Evolutionary conservation across 306 rosid genomes (phyloP), one percentile per base, ranked within the genome.

Genomic region (Quercus cerris): DNA sequence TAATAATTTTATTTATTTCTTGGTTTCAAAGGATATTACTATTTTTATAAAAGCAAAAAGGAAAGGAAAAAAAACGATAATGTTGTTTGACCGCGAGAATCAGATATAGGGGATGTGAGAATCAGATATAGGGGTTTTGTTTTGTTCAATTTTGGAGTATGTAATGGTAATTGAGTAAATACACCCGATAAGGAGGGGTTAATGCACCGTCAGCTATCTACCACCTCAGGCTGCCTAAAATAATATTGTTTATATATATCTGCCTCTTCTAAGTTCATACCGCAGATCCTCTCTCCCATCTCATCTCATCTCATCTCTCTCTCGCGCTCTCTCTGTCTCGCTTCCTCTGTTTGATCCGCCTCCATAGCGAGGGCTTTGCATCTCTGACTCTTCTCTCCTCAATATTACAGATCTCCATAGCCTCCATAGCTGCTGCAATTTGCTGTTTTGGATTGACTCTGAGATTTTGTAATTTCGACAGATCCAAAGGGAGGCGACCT

Each of bases 151-250:
- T 41, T 12, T 14, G 28, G 38, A 35, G 62, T 55, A 0, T 25
- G 18, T 25, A 41, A 75, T 69, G 87, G 87, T 74, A 81, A 2
- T 67, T 67, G 13, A 19, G 89, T 88, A 88, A 88, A 84, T 84
- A 79, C 35, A 9, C 77, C 30, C 5, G 2, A 72, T 71, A 74
- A 71, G 11, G 75, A 73, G 83, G 85, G 89, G 70, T 28, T 79
- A n/a, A 7, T 15, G 14, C 25, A 0, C 30, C 12, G 31, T 2
- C 10, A 12, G 5, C 61, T 73, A 33, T 15, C 14, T 38, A 69
- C 13, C 44, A 38, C 10, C 44, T 38, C 46, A 38, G 46, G 46
- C 11, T 38, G 46, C 46, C 46, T 7, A 38, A 38, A 38, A 38
- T 38, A 8, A 38, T 38, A 1, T 6, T 38, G 2, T 35, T 5